phyloP scores from a whole-genome alignment of 805 yeast species.

The Kluyveromyces lactis region DNA sequence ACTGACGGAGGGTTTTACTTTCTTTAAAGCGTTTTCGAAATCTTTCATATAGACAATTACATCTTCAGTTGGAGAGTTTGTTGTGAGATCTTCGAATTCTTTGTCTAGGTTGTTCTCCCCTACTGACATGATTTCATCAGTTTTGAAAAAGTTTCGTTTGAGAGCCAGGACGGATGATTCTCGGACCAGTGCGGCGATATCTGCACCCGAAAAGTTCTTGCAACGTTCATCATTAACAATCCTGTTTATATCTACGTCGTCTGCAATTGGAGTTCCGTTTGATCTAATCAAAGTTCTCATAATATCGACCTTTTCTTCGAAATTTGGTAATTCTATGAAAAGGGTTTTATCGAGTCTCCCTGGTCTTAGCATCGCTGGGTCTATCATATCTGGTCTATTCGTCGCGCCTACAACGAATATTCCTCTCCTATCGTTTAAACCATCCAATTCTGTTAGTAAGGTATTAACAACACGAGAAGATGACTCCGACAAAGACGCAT shows the following conservation, averaged over 20 bases:
- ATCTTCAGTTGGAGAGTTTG: slow-evolving; percentile 22
- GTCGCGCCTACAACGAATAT: slow-evolving; percentile 96
- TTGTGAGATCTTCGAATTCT: slow-evolving; percentile 33
- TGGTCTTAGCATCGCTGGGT: slow-evolving; percentile 95
- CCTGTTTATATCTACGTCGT: slow-evolving; percentile 47
- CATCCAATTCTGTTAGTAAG: slow-evolving; percentile 87
- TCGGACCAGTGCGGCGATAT: slow-evolving; percentile 80
- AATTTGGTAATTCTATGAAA: slow-evolving; percentile 81
- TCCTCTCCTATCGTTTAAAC: slow-evolving; percentile 85
- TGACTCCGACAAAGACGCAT: slow-evolving; percentile 77
- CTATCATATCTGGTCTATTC: slow-evolving; percentile 96
- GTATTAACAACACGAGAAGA: slow-evolving; percentile 94
- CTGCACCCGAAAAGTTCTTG: slow-evolving; percentile 93
- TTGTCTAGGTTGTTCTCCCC: slow-evolving; percentile 41
- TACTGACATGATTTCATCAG: slow-evolving; percentile 34
- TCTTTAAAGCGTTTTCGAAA: slow-evolving; percentile 60
- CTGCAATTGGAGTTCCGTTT: slow-evolving; percentile 67
- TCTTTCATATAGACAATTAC: slow-evolving; percentile 57
- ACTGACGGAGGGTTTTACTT: slow-evolving; percentile 84
- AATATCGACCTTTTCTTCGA: slow-evolving; percentile 73
- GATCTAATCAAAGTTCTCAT: slow-evolving; percentile 63
- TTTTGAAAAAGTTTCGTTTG: slow-evolving; percentile 59
- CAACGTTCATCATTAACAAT: slow-evolving; percentile 75
- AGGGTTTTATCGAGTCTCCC: slow-evolving; percentile 92
- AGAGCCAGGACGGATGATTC: slow-evolving; percentile 91